Conservation (phyloP, 495 filamentous ascomycete genomes). For the Neurospora pannonica region DNA sequence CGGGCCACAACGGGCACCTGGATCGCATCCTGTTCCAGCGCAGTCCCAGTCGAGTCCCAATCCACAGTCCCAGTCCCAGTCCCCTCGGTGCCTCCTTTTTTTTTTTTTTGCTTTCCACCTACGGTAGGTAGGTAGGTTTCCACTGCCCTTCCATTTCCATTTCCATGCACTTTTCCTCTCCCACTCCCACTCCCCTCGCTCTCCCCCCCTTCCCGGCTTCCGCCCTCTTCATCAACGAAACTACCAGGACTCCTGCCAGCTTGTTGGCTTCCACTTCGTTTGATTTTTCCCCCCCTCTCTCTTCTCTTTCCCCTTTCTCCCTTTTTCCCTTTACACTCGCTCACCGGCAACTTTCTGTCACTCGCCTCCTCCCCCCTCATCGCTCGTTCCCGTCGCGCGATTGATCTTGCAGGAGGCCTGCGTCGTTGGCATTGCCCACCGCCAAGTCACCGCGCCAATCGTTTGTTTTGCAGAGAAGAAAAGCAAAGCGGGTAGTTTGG, state of each 20-base stretch:
- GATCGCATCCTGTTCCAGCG: not conserved
- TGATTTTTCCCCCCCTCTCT: conserved; percentile 17
- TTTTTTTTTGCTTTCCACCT: not conserved
- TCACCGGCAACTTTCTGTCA: conserved; percentile 5
- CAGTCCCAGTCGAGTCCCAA: not conserved
- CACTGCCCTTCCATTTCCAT: not conserved
- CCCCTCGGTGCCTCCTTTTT: not conserved
- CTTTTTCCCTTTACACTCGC: conserved; percentile 14
- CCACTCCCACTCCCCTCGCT: not conserved
- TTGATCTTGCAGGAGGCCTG: not conserved
- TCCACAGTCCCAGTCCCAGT: not conserved
- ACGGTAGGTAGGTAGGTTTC: no score
- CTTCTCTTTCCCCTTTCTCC: conserved; percentile 12
- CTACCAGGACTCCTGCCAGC: not conserved
- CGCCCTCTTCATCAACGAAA: not conserved
- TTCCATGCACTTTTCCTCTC: not conserved
- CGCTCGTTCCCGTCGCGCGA: conserved; percentile 16
- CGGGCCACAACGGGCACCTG: not conserved
- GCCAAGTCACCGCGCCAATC: not conserved
- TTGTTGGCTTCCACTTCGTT: conserved; percentile 5
- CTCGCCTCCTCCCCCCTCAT: conserved; percentile 17
- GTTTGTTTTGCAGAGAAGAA: not conserved
- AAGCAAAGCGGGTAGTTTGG: not conserved
- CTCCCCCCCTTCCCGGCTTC: not conserved
- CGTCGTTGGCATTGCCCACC: not conserved